phyloP scores from a whole-genome alignment of 2,329 filamentous ascomycete species.

The Microdochium bolleyi region DNA sequence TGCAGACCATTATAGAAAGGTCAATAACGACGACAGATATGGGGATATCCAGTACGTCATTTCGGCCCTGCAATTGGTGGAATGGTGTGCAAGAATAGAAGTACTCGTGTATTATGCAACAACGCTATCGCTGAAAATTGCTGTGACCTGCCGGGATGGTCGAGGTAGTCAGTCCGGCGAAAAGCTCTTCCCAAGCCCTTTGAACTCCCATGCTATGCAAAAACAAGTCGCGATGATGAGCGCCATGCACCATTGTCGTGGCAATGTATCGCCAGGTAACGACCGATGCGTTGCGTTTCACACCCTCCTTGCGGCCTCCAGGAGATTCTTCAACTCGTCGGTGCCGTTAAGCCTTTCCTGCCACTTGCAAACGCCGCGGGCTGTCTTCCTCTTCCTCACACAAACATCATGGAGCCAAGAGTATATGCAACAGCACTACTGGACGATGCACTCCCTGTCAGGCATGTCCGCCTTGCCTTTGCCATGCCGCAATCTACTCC shows the following conservation, averaged over 20 bases:
- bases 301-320: neutral
- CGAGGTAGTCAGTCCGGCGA: neutral
- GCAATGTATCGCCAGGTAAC: neutral
- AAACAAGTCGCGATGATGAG: neutral
- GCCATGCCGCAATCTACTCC: conserved; percentile 15
- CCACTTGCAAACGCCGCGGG: neutral
- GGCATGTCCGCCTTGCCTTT: conserved; percentile 14
- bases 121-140: neutral
- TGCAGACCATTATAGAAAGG: too few species aligned
- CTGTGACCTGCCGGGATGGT: neutral
- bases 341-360: neutral
- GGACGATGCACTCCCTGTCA: conserved; percentile 22
- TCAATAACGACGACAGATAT: too few species aligned
- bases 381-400: neutral
- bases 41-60: too few species aligned
- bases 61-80: too few species aligned
- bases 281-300: neutral
- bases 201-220: neutral
- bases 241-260: too few species aligned
- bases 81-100: too few species aligned
- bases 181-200: neutral
- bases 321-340: neutral
- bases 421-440: conserved; percentile 11
- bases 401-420: neutral
- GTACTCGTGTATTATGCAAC: neutral